Conservation (phyloP, 345 rosid species). For the Nephelium lappaceum region DNA sequence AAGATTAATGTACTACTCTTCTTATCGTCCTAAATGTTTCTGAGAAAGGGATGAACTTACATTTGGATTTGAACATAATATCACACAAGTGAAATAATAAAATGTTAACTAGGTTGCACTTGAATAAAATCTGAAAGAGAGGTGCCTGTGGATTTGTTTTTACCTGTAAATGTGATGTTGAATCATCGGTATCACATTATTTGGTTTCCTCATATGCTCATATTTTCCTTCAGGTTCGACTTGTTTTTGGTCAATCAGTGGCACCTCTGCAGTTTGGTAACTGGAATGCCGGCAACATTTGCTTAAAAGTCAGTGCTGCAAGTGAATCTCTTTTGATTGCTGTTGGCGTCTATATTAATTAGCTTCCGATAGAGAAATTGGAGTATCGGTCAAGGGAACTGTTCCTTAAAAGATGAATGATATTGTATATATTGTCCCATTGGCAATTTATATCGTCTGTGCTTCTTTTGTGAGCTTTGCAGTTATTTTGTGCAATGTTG, state of each 20-base stretch:
- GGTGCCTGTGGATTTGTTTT: not conserved
- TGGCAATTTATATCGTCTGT: not conserved
- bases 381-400: not conserved
- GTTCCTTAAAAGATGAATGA: not conserved
- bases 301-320: not conserved
- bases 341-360: not conserved
- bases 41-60: not conserved
- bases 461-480: not conserved
- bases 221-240: constrained; percentile 3
- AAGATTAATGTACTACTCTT: not conserved
- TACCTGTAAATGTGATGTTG: not conserved
- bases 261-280: constrained; percentile 8
- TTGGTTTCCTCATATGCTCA: not conserved
- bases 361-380: not conserved
- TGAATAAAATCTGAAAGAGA: not conserved
- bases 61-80: not conserved
- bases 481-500: not conserved
- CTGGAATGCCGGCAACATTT: not conserved
- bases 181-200: not conserved
- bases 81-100: not conserved
- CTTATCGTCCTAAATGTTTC: too few species aligned
- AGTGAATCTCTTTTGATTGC: not conserved
- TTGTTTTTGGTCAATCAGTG: not conserved
- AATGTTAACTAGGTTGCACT: not conserved
- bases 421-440: constrained; percentile 12